These are phyloP conservation scores for Colletotrichum musae DNA, from an alignment of 2,329 filamentous ascomycete species.

Conservation along the genomic window DNA sequence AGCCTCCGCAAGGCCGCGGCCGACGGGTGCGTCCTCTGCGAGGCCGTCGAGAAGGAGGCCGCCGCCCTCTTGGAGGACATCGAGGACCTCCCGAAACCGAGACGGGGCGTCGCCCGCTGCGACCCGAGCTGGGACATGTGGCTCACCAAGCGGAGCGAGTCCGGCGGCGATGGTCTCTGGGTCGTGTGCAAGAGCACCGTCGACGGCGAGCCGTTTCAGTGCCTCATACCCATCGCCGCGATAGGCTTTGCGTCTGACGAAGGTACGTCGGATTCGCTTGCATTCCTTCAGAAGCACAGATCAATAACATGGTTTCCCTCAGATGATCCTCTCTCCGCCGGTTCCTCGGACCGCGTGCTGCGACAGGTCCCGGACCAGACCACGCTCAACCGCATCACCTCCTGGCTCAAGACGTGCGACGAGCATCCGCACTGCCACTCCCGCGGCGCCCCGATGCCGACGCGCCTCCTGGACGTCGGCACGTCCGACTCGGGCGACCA, in stretches of 20 bases:
- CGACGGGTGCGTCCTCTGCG: constrained; percentile 18
- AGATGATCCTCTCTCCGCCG: constrained; percentile 20
- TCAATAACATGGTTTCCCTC: neutral
- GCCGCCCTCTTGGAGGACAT: constrained; percentile 22
- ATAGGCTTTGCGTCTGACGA: constrained; percentile 28
- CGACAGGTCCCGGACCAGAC: constrained; percentile 21
- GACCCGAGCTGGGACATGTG: constrained; percentile 33
- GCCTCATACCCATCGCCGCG: constrained; percentile 15
- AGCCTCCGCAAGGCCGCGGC: constrained; percentile 17
- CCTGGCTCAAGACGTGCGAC: constrained; percentile 31
- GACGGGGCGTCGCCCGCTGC: neutral
- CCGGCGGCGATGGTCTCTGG: constrained; percentile 28
- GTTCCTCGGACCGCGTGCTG: constrained; percentile 18
- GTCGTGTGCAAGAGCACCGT: constrained; percentile 18
- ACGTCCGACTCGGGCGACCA: neutral
- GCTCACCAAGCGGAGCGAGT: constrained; percentile 16
- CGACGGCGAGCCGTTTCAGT: neutral
- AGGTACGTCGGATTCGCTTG: neutral
- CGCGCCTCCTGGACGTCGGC: constrained; percentile 20
- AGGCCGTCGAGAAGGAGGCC: constrained; percentile 17
- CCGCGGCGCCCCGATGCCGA: neutral
- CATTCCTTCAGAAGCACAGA: neutral
- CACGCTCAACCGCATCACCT: constrained; percentile 8
- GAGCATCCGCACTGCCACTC: constrained; percentile 18
- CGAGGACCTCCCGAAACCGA: neutral